Conservation (phyloP, 2,329 filamentous ascomycete species). For the Ophiostoma montium region DNA sequence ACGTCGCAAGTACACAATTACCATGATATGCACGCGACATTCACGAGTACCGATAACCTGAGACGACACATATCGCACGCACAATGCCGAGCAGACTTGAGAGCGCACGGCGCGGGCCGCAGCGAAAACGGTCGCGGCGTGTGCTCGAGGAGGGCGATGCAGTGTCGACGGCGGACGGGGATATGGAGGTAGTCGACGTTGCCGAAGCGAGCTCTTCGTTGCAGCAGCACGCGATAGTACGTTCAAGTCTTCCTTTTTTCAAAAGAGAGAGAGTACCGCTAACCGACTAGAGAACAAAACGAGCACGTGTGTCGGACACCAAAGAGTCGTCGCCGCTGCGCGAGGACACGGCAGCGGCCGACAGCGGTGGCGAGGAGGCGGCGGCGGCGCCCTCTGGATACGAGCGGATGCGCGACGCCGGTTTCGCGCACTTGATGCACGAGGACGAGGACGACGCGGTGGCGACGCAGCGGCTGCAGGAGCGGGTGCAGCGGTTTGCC, state of each 20-base stretch:
- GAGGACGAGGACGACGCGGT: slow-evolving; percentile 45
- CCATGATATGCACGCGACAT: no score
- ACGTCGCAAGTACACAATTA: no score
- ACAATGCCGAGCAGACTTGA: neutral
- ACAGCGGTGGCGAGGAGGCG: slow-evolving; percentile 13
- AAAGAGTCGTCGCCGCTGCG: neutral
- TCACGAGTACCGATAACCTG: no score
- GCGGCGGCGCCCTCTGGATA: slow-evolving; percentile 42
- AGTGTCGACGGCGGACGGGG: slow-evolving; percentile 4
- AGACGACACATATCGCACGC: no score
- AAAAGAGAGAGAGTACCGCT: neutral
- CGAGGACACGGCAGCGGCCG: slow-evolving; percentile 5
- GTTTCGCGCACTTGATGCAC: slow-evolving; percentile 42
- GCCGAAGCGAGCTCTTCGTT: slow-evolving; percentile 28
- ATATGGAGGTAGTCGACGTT: slow-evolving; percentile 20
- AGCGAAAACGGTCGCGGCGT: slow-evolving; percentile 29
- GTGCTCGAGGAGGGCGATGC: slow-evolving; percentile 20
- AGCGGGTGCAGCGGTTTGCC: slow-evolving; percentile 29
- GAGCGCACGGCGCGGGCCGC: slow-evolving; percentile 5
- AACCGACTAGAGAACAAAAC: slow-evolving; percentile 18
- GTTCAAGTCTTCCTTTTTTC: slow-evolving; percentile 10
- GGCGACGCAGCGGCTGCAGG: slow-evolving; percentile 42
- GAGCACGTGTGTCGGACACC: slow-evolving; percentile 22
- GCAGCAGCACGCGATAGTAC: slow-evolving; percentile 25
- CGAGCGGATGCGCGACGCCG: slow-evolving; percentile 44